Conservation (phyloP, 163 green algal genomes). For the Scenedesmus sp. region DNA sequence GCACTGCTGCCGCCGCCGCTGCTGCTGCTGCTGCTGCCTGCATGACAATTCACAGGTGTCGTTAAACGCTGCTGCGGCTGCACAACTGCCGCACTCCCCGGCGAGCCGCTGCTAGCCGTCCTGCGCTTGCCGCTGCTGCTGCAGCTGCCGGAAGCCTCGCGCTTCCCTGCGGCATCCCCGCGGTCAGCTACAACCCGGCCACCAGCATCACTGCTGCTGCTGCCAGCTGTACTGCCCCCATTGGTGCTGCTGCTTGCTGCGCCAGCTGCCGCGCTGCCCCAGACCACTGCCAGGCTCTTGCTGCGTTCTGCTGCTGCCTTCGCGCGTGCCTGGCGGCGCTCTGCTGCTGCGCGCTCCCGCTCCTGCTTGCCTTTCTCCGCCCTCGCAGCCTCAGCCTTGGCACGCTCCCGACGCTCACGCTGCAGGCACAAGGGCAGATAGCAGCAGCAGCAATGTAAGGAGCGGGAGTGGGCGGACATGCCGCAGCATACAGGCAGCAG, state of each 20-base stretch:
- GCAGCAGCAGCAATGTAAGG: not conserved
- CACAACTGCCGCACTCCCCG: slow-evolving; percentile 21
- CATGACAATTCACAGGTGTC: not conserved
- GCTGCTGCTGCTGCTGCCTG: slow-evolving; percentile 52
- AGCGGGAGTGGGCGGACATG: not conserved
- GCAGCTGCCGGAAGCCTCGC: not conserved
- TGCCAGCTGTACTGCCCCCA: too few relatives aligned
- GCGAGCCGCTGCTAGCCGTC: not conserved
- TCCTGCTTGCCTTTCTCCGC: slow-evolving; percentile 61
- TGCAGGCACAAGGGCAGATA: slow-evolving; percentile 12
- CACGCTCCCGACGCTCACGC: slow-evolving; percentile 53
- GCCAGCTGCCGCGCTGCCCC: slow-evolving; percentile 36
- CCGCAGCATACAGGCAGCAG: not conserved
- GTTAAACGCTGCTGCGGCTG: not conserved
- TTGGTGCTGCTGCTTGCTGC: slow-evolving; percentile 47
- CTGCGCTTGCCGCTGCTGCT: slow-evolving; percentile 11
- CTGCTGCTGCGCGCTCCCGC: slow-evolving; percentile 53
- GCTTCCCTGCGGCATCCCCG: not conserved
- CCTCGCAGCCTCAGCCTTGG: slow-evolving; percentile 53
- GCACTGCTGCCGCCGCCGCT: slow-evolving; percentile 39
- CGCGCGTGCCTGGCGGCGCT: slow-evolving; percentile 51
- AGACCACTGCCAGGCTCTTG: slow-evolving; percentile 51
- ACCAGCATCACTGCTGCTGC: not conserved
- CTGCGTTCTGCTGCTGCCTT: slow-evolving; percentile 54
- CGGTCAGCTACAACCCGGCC: not conserved